A percentile compares a stretch with the other conserved stretches of the same genome.
phyloP scores from a whole-genome alignment of 805 yeast genomes.

The Barnettozyma salicaria region DNA sequence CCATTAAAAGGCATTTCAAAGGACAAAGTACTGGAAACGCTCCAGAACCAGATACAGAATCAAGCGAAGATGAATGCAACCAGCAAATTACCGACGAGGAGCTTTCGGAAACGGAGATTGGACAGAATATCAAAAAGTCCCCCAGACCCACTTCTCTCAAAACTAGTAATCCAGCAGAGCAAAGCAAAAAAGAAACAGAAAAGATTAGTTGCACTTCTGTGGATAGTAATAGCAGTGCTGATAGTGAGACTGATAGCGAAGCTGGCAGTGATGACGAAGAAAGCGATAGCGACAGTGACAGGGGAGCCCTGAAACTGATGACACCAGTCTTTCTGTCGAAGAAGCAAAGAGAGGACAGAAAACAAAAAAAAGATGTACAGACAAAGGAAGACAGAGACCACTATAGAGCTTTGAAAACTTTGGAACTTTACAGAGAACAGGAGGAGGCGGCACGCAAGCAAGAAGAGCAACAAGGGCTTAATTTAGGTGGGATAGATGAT shows the following conservation, averaged over 20 bases:
- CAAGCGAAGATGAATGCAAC: background rate
- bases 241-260: conserved; percentile 28
- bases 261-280: conserved; percentile 17
- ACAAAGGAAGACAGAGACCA: conserved; percentile 22
- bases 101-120: conserved; percentile 19
- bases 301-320: conserved; percentile 15
- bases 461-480: conserved; percentile 22
- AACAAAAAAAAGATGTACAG: conserved; percentile 2
- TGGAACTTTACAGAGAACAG: conserved; percentile 23
- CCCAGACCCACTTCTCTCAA: conserved; percentile 28
- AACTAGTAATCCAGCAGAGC: conserved; percentile 26
- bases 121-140: conserved; percentile 28
- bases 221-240: conserved; percentile 27
- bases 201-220: conserved; percentile 31
- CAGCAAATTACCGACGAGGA: conserved; percentile 6
- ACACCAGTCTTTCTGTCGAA: conserved; percentile 26
- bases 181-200: conserved; percentile 29
- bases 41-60: background rate
- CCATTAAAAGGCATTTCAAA: conserved; percentile 12
- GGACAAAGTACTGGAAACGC: conserved; percentile 2
- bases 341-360: conserved; percentile 8
- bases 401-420: conserved; percentile 23
- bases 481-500: conserved; percentile 41
- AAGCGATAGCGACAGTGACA: conserved; percentile 11
- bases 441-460: conserved; percentile 18